A percentile compares a stretch with the other conserved stretches of the same genome.
phyloP scores from a whole-genome alignment of 495 filamentous ascomycete genomes.

The Glarea lozoyensis region DNA sequence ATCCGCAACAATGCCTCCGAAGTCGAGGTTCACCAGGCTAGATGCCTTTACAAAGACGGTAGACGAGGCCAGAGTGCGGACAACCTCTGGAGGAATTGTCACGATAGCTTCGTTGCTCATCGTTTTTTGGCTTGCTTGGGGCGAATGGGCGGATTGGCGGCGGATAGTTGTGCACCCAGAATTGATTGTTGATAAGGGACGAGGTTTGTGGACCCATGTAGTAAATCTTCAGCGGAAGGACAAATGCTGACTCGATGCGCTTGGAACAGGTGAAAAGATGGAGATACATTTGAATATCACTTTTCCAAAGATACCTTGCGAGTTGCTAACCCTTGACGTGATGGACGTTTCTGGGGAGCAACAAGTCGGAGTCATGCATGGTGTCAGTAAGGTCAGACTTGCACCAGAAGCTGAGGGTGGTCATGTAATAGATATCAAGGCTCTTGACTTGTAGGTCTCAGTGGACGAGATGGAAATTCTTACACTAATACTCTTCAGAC shows the following conservation, averaged over 20 bases:
- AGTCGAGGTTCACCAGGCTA: slow-evolving; percentile 87
- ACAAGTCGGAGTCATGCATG: slow-evolving; percentile 86
- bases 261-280: slow-evolving; percentile 75
- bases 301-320: slow-evolving; percentile 89
- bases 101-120: slow-evolving; percentile 83
- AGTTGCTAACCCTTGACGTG: slow-evolving; percentile 91
- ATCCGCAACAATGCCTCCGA: slow-evolving; percentile 41
- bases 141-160: slow-evolving; percentile 92
- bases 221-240: neutral
- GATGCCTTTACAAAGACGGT: slow-evolving; percentile 99
- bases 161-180: slow-evolving; percentile 82
- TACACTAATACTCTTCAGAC: slow-evolving; percentile 32
- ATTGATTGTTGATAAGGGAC: slow-evolving; percentile 89
- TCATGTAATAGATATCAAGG: slow-evolving; percentile 63
- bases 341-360: slow-evolving; percentile 98
- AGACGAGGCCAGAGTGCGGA: slow-evolving; percentile 93
- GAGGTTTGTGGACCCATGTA: slow-evolving; percentile 49
- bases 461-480: neutral
- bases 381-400: slow-evolving; percentile 81
- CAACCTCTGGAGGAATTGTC: slow-evolving; percentile 93
- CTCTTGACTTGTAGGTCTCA: slow-evolving; percentile 56
- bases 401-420: slow-evolving; percentile 64
- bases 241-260: slow-evolving; percentile 5
- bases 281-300: slow-evolving; percentile 98
- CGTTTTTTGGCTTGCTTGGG: slow-evolving; percentile 81